A percentile compares a stretch with the other conserved stretches of the same genome.
Conservation (phyloP, 2,329 filamentous ascomycete genomes). For the Phyllosticta citriasiana region DNA sequence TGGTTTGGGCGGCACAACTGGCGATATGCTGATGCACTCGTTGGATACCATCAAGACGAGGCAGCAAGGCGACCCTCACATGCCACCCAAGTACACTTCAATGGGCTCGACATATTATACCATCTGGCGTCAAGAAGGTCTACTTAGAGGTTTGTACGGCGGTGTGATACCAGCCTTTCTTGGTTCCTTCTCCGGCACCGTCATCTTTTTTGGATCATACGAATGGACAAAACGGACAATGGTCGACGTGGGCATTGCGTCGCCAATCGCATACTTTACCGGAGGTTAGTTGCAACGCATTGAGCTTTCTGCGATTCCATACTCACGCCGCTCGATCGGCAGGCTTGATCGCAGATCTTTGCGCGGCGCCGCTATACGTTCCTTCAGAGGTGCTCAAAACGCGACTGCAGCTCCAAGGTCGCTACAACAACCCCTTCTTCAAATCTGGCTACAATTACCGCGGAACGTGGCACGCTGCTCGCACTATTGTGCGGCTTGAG, state of each 20-base stretch:
- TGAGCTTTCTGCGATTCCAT: background rate
- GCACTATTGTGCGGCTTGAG: conserved; percentile 75
- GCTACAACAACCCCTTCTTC: conserved; percentile 91
- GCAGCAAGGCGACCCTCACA: conserved; percentile 89
- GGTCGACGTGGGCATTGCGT: conserved; percentile 73
- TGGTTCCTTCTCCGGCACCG: conserved; percentile 86
- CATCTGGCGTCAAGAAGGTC: conserved; percentile 85
- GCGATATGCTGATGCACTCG: conserved; percentile 98
- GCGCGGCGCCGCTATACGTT: conserved; percentile 86
- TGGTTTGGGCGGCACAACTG: conserved; percentile 82
- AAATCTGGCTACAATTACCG: conserved; percentile 93
- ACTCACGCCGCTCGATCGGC: background rate
- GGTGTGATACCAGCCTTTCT: conserved; percentile 87
- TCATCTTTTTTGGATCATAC: conserved; percentile 93
- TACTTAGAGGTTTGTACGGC: conserved; percentile 77
- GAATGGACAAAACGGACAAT: conserved; percentile 88
- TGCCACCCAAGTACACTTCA: conserved; percentile 86
- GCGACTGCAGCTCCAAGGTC: conserved; percentile 87
- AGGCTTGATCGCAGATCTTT: conserved; percentile 91
- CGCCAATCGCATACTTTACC: conserved; percentile 74
- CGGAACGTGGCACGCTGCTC: conserved; percentile 70
- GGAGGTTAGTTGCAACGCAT: conserved; percentile 49
- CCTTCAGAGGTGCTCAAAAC: conserved; percentile 97
- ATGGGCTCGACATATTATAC: conserved; percentile 85
- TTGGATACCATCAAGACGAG: conserved; percentile 97